A percentile compares a stretch with the other conserved stretches of the same genome.
phyloP scores from a whole-genome alignment of 441 rosid genomes.

The Populus hybrid region DNA sequence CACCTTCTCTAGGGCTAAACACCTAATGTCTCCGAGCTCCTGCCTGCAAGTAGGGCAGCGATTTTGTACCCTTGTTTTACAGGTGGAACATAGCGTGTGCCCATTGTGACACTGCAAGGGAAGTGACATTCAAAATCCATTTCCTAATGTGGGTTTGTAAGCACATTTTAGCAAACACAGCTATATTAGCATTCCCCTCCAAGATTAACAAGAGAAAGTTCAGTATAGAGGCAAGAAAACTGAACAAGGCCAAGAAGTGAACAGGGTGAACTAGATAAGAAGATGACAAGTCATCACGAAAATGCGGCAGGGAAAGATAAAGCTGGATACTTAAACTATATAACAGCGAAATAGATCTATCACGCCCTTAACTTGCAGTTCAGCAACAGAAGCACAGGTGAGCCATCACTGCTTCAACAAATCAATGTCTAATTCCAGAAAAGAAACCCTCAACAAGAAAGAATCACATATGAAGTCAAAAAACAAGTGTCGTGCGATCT shows the following conservation, averaged over 20 bases:
- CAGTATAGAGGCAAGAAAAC: background rate
- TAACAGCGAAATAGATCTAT: background rate
- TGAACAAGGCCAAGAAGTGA: background rate
- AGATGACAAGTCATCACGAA: background rate
- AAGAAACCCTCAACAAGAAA: background rate
- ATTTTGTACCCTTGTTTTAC: slow-evolving; percentile 82
- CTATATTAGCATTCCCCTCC: background rate
- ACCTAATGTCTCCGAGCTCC: slow-evolving; percentile 73
- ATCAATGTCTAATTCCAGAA: background rate
- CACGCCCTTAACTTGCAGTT: background rate
- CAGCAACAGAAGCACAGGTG: background rate
- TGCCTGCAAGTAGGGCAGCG: slow-evolving; percentile 86
- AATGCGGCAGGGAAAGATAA: background rate
- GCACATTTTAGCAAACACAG: background rate
- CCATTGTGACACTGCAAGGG: slow-evolving; percentile 76
- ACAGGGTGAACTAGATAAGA: background rate
- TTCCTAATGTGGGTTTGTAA: background rate
- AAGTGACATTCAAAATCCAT: slow-evolving; percentile 9
- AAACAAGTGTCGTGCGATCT: background rate
- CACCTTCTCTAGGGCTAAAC: slow-evolving; percentile 79
- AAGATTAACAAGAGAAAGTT: background rate
- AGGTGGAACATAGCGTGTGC: slow-evolving; percentile 80
- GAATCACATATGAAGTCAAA: background rate
- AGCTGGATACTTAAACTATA: background rate
- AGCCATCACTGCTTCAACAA: background rate